Evolutionary conservation across 228 moss, liverwort and hornwort species (phyloP).

Genomic region (Sphagnum magellanicum): DNA sequence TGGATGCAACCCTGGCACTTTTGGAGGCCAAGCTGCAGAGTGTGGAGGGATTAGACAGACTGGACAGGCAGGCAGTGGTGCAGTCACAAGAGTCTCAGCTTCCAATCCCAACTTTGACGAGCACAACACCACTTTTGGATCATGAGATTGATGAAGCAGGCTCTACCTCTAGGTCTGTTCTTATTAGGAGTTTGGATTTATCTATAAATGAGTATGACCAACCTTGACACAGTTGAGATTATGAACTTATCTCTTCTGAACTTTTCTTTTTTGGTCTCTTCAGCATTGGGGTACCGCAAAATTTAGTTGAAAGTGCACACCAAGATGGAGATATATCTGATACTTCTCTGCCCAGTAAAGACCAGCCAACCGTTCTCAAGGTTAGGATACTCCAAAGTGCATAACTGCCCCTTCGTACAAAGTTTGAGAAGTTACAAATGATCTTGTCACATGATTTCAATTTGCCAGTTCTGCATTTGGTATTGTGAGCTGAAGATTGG

Average conservation of each 20-base stretch:
- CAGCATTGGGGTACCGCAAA: constrained; percentile 5
- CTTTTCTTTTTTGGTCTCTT: not conserved
- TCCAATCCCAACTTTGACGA: not conserved
- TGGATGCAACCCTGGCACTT: constrained; percentile 37
- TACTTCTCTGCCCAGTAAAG: constrained; percentile 1
- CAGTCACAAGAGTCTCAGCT: no score
- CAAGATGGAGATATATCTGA: constrained; percentile 11
- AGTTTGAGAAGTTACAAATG: not conserved
- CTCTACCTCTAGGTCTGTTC: not conserved
- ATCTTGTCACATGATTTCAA: not conserved
- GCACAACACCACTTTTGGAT: not conserved
- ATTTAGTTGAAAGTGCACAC: constrained; percentile 11
- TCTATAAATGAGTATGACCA: not conserved
- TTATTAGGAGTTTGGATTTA: not conserved
- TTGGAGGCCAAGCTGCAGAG: constrained; percentile 50
- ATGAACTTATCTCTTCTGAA: not conserved
- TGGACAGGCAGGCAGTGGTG: no score
- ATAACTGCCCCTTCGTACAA: not conserved
- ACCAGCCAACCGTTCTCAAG: constrained; percentile 12
- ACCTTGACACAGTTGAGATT: not conserved
- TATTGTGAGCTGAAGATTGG: not conserved
- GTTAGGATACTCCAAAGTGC: not conserved
- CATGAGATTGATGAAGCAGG: not conserved
- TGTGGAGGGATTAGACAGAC: constrained; percentile 27
- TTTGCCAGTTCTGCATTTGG: not conserved